These are phyloP conservation scores for Buxus sempervirens DNA, from an alignment of 164 flowering plant genomes.

Conservation along the genomic window DNA sequence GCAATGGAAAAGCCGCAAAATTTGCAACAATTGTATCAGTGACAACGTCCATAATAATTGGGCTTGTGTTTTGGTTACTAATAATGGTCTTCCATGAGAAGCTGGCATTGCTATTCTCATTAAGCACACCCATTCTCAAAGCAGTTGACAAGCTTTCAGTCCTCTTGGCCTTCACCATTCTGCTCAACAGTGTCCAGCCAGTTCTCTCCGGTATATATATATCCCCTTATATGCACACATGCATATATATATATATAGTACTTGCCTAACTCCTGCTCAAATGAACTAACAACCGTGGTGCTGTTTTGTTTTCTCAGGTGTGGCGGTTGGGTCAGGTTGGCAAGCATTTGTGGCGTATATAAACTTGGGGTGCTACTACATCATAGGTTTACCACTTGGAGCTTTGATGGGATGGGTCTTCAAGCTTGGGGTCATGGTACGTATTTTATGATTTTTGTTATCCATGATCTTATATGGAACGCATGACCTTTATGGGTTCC, in stretches of 20 bases:
- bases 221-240: too few species aligned
- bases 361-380: constrained; percentile 58
- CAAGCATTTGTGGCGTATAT: constrained; percentile 58
- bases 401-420: constrained; percentile 39
- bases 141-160: constrained; percentile 17
- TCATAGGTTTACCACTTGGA: constrained; percentile 63
- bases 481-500: too few species aligned
- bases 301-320: constrained; percentile 54
- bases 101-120: constrained; percentile 19
- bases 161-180: constrained; percentile 27
- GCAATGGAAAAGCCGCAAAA: constrained; percentile 23
- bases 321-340: constrained; percentile 83
- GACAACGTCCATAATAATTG: constrained; percentile 17
- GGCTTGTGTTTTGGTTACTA: constrained; percentile 15
- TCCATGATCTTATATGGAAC: too few species aligned
- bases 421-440: constrained; percentile 45
- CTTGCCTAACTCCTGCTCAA: too few species aligned
- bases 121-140: constrained; percentile 13
- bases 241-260: too few species aligned
- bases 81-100: constrained; percentile 16
- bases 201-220: constrained; percentile 34
- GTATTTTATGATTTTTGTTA: too few species aligned
- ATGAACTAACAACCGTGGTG: too few species aligned
- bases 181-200: constrained; percentile 25
- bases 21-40: constrained; percentile 19